Conservation (phyloP, 2,329 filamentous ascomycete genomes). For the Periglandula ipomoeae region DNA sequence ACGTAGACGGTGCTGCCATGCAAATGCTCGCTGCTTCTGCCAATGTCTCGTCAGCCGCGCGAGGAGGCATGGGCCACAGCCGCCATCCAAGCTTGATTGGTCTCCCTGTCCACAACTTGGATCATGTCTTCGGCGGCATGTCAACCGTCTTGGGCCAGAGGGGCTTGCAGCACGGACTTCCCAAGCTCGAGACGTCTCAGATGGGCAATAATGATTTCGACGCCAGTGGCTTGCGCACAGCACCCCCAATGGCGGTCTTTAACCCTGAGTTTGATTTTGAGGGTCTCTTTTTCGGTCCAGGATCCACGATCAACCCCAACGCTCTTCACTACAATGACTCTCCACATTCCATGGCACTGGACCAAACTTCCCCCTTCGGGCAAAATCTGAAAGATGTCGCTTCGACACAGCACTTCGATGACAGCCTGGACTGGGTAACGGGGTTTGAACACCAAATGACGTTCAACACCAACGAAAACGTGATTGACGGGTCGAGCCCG, state of each 20-base stretch:
- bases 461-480: constrained; percentile 64
- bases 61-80: constrained; percentile 45
- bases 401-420: constrained; percentile 55
- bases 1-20: constrained; percentile 71
- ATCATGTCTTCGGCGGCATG: constrained; percentile 65
- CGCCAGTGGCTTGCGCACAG: constrained; percentile 62
- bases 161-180: constrained; percentile 57
- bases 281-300: constrained; percentile 58
- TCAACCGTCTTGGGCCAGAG: constrained; percentile 58
- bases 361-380: constrained; percentile 52
- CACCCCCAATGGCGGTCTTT: constrained; percentile 57
- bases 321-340: constrained; percentile 78
- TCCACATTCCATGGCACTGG: constrained; percentile 56
- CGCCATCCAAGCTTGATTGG: constrained; percentile 69
- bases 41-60: constrained; percentile 39
- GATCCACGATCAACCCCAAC: constrained; percentile 59
- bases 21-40: constrained; percentile 56
- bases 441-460: constrained; percentile 72
- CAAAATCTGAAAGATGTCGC: constrained; percentile 49
- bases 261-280: constrained; percentile 40
- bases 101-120: constrained; percentile 47
- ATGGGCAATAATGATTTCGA: constrained; percentile 56
- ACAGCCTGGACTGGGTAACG: constrained; percentile 73
- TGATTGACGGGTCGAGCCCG: constrained; percentile 86
- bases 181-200: constrained; percentile 73